These are phyloP conservation scores for Verruconis gallopava DNA, from an alignment of 2,329 filamentous ascomycete species.

Conservation along the genomic window DNA sequence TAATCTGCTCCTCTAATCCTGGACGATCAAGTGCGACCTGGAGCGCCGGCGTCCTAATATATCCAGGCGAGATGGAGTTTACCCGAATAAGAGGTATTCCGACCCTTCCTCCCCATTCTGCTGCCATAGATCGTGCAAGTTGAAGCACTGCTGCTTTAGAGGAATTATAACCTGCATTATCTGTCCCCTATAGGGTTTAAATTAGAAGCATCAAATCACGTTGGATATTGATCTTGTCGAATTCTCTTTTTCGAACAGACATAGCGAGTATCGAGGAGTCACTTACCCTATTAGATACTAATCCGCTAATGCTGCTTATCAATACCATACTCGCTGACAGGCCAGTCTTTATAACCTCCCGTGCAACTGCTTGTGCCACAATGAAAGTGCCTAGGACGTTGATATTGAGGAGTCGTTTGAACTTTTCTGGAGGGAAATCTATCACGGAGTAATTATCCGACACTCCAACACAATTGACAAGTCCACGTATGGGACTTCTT, in stretches of 20 bases:
- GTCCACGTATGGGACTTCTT: not conserved
- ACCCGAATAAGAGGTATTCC: conserved; percentile 25
- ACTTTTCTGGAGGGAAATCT: not conserved
- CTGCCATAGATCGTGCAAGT: conserved; percentile 29
- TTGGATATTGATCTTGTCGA: no score
- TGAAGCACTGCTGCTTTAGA: conserved; percentile 32
- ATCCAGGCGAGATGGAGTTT: conserved; percentile 25
- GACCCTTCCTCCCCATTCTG: conserved; percentile 21
- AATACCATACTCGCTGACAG: not conserved
- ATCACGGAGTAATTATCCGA: not conserved
- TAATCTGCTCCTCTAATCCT: not conserved
- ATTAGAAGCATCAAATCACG: not conserved
- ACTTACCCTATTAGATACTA: not conserved
- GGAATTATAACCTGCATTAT: conserved; percentile 24
- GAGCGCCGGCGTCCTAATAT: conserved; percentile 20
- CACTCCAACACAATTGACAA: not conserved
- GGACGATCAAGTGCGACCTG: not conserved
- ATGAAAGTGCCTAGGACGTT: not conserved
- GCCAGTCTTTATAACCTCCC: not conserved
- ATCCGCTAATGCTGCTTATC: not conserved
- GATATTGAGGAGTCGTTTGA: conserved; percentile 1
- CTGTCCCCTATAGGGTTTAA: conserved; percentile 11
- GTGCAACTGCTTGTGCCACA: not conserved
- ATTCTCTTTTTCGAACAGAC: no score
- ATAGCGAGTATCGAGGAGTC: not conserved